Evolutionary conservation across 176 grass and related monocot genomes (phyloP).

Genomic region (Juncus inflexus): DNA sequence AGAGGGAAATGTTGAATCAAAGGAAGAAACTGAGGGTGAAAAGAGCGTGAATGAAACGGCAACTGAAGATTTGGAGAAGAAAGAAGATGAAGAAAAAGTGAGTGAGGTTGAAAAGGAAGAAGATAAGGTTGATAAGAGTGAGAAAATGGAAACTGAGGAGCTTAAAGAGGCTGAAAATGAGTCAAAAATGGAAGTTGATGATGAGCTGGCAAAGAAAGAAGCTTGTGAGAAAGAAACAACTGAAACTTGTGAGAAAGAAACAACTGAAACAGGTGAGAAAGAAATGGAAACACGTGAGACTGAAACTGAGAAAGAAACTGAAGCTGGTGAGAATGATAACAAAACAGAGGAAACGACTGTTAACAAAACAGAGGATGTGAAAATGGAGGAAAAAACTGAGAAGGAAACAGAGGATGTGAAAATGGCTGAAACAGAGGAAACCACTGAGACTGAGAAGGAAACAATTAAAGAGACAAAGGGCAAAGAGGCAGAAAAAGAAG

Average conservation of each 20-base stretch:
- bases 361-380: constrained; percentile 1
- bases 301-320: not conserved
- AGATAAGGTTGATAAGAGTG: constrained; percentile 1
- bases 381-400: not conserved
- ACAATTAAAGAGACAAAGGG: not conserved
- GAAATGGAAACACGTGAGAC: constrained; percentile 2
- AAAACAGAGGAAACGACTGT: constrained; percentile 1
- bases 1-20: not conserved
- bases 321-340: not conserved
- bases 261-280: not conserved
- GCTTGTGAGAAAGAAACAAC: constrained; percentile 8
- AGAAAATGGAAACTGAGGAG: constrained; percentile 15
- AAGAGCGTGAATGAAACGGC: not conserved
- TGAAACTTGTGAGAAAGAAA: not conserved
- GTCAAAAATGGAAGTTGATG: constrained; percentile 21
- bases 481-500: constrained; percentile 12
- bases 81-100: not conserved
- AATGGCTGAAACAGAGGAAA: not conserved
- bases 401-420: not conserved
- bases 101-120: not conserved
- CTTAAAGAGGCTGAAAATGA: constrained; percentile 1
- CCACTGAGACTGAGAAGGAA: not conserved
- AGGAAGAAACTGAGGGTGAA: constrained; percentile 15
- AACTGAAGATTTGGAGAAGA: not conserved
- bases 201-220: not conserved